Evolutionary conservation across 371 early-diverging fungal species (phyloP).

Genomic region (Dentiscutata heterogama): DNA sequence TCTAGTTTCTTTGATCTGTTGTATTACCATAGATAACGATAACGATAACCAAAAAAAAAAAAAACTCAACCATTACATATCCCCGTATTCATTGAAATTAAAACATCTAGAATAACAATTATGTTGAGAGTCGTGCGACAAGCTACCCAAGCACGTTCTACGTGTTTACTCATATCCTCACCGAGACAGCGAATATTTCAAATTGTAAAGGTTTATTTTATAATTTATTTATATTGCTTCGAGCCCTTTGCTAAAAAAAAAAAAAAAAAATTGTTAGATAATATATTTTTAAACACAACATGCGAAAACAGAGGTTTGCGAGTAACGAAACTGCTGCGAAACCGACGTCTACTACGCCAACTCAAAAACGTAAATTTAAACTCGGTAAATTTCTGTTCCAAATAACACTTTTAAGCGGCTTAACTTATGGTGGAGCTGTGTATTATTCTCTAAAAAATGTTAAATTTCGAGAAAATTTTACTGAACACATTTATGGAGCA

Average conservation of each 20-base stretch:
- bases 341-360: background rate
- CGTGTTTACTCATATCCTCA: background rate
- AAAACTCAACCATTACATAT: too few species aligned
- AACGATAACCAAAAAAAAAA: too few species aligned
- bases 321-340: conserved; percentile 11
- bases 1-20: too few species aligned
- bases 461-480: conserved; percentile 27
- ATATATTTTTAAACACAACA: conserved; percentile 3
- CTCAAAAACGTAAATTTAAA: conserved; percentile 28
- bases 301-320: conserved; percentile 15
- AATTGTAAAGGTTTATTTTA: background rate
- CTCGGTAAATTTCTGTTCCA: conserved; percentile 8
- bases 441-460: conserved; percentile 41
- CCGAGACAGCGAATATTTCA: background rate
- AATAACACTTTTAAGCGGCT: conserved; percentile 29
- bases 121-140: conserved; percentile 13
- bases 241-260: background rate
- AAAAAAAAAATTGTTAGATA: background rate
- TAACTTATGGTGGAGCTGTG: conserved; percentile 36
- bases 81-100: too few species aligned
- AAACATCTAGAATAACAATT: too few species aligned
- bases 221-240: background rate
- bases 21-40: too few species aligned
- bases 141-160: background rate
- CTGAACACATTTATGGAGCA: conserved; percentile 28